Conservation (phyloP, 495 filamentous ascomycete species). For the Penicillium macrosclerotiorum region DNA sequence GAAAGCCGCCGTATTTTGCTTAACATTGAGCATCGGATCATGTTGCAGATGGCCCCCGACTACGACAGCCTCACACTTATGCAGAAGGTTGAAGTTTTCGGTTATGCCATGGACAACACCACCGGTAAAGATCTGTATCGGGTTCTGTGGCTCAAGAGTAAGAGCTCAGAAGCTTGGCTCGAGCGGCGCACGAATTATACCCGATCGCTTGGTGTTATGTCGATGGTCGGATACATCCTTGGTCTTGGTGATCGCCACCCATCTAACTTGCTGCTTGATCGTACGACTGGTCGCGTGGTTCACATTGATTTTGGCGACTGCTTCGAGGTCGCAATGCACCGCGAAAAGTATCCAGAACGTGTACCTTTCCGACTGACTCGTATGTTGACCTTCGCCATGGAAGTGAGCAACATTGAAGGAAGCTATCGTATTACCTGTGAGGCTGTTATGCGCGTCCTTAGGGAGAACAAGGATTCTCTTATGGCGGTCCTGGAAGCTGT, state of each 20-base stretch:
- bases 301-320: conserved; percentile 99
- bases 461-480: conserved; percentile 95
- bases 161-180: conserved; percentile 96
- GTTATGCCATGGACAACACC: conserved; percentile 97
- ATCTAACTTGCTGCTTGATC: conserved; percentile 94
- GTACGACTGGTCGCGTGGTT: conserved; percentile 90
- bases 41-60: conserved; percentile 99
- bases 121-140: conserved; percentile 98
- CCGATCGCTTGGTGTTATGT: conserved; percentile 95
- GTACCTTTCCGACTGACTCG: conserved; percentile 96
- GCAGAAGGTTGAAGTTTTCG: conserved; percentile 99
- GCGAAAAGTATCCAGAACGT: conserved; percentile 96
- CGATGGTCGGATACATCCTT: conserved; percentile 99
- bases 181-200: conserved; percentile 97
- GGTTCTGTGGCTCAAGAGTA: conserved; percentile 97
- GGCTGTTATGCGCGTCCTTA: conserved; percentile 94
- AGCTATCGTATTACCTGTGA: conserved; percentile 97
- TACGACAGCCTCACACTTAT: conserved; percentile 98
- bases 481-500: conserved; percentile 98
- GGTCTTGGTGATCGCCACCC: conserved; percentile 95
- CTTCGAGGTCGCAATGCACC: conserved; percentile 99
- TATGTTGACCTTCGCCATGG: conserved; percentile 99
- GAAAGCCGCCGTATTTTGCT: conserved; percentile 95
- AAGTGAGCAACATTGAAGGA: conserved; percentile 98
- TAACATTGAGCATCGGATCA: conserved; percentile 98